Percentiles rank a stretch among this genome's conserved stretches.
Evolutionary conservation across 2,329 filamentous ascomycete genomes (phyloP).

Genomic region (Didymella pomorum): DNA sequence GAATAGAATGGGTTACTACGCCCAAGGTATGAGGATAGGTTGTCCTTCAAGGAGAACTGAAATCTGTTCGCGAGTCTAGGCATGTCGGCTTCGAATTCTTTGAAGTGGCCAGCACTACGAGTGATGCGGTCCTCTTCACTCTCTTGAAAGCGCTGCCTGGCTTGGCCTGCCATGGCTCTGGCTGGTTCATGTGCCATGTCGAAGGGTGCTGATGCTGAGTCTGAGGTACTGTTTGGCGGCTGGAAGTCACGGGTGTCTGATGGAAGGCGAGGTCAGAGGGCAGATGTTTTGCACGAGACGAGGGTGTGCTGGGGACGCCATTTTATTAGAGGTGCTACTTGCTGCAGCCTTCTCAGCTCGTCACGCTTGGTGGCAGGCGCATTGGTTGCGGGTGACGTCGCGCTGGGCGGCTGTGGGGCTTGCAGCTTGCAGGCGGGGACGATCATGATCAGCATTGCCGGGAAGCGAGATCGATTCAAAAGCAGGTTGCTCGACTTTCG

Average conservation of each 20-base stretch:
- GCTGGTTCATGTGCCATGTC: constrained; percentile 29
- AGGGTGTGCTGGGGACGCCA: constrained; percentile 28
- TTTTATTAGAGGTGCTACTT: constrained; percentile 27
- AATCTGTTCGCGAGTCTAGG: constrained; percentile 45
- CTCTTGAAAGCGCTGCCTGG: constrained; percentile 42
- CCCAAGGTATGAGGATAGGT: constrained; percentile 51
- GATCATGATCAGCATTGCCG: constrained; percentile 22
- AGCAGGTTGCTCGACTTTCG: constrained; percentile 3
- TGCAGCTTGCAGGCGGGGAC: constrained; percentile 17
- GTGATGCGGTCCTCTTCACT: constrained; percentile 45
- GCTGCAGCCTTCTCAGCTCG: constrained; percentile 28
- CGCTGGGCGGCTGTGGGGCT: constrained; percentile 22
- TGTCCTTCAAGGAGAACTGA: constrained; percentile 50
- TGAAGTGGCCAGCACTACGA: constrained; percentile 39
- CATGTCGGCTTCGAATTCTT: constrained; percentile 50
- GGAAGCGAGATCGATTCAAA: constrained; percentile 20
- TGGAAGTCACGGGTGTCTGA: constrained; percentile 30
- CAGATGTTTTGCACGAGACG: constrained; percentile 44
- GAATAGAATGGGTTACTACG: constrained; percentile 49
- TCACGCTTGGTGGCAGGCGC: constrained; percentile 19
- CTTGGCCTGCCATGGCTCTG: constrained; percentile 35
- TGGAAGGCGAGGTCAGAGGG: constrained; percentile 45
- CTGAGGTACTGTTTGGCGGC: constrained; percentile 20
- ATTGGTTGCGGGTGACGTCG: constrained; percentile 26
- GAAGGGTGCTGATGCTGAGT: constrained; percentile 18